Evolutionary conservation across 108 stramenopile species (phyloP), one percentile per base, ranked within the genome.

Genomic region (Bacterosira constricta): DNA sequence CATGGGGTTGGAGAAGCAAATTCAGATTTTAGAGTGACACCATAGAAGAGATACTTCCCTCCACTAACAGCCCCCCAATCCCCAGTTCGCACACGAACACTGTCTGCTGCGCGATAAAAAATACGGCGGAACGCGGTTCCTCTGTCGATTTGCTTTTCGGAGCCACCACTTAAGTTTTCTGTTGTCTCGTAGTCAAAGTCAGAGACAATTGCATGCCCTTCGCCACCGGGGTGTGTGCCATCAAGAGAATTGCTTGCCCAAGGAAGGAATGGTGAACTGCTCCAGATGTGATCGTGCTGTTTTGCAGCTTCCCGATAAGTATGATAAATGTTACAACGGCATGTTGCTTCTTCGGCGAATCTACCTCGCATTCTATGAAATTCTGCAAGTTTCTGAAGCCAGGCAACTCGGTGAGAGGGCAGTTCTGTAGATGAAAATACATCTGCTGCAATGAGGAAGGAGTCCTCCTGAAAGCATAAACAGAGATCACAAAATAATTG

Each of bases 341-440:
- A 96, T 10, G 90, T 89, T 49, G 90, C 95, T 54, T 91, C 89
- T 72, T 96, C 95, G 10, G 95, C 95, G 71, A 76, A 87, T 54
- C 88, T 90, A 21, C 69, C 52, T 69, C 92, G 64, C 36, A 80
- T 66, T 35, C 80, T 77, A 73, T 96, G 95, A 60, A 96, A 91
- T 58, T 92, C 90, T 1, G 92, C 95, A 44, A 96, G 83, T 63
- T 86, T 86, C 56, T 82, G 76, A 25, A 96, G 81, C 90, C 92
- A 96, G 11, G 90, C 89, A 30, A 86, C 85, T 51, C 95, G 66
- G 50, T 93, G 90, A 31, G 85, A 88, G 23, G 95, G 95, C 6
- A 96, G 83, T 66, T 96, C 95, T 13, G 90, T 88, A 3, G 90
- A 81, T 27, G 91, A 92, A 79, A 92, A 96, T 8, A 93, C 91